phyloP scores from a whole-genome alignment of 148 eudicot species.

The Silene conica region DNA sequence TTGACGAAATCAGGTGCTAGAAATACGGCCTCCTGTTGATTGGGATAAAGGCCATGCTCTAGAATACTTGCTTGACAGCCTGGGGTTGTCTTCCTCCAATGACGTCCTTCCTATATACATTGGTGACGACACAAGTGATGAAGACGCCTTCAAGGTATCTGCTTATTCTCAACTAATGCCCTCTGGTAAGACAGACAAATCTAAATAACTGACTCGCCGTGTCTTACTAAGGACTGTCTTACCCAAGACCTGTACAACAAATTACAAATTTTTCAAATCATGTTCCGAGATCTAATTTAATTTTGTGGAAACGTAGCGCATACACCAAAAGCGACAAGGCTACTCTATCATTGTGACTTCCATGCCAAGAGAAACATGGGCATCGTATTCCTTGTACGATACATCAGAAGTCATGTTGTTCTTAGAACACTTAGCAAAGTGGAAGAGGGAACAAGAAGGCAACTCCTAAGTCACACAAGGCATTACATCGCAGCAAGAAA shows the following conservation, averaged over 20 bases:
- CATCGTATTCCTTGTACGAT: slow-evolving; percentile 39
- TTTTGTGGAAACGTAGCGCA: slow-evolving; percentile 25
- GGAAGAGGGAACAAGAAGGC: slow-evolving; percentile 28
- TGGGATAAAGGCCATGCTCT: slow-evolving; percentile 74
- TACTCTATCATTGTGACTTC: slow-evolving; percentile 49
- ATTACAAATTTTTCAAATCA: neutral
- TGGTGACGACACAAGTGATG: slow-evolving; percentile 71
- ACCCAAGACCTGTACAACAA: neutral
- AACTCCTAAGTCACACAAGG: neutral
- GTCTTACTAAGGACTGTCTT: neutral
- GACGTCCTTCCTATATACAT: slow-evolving; percentile 61
- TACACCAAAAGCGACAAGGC: slow-evolving; percentile 40
- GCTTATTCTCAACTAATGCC: neutral
- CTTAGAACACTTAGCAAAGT: slow-evolving; percentile 38
- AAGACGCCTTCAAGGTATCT: slow-evolving; percentile 68
- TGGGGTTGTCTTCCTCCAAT: slow-evolving; percentile 32
- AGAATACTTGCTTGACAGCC: slow-evolving; percentile 50
- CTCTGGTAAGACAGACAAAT: too few species aligned
- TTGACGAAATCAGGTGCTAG: slow-evolving; percentile 42
- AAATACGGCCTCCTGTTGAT: slow-evolving; percentile 55
- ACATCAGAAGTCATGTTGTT: slow-evolving; percentile 42
- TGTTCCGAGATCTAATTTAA: neutral
- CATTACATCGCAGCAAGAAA: neutral
- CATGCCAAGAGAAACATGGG: slow-evolving; percentile 44
- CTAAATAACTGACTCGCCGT: too few species aligned